phyloP scores from a whole-genome alignment of 306 rosid species.

The Heteromeles arbutifolia region DNA sequence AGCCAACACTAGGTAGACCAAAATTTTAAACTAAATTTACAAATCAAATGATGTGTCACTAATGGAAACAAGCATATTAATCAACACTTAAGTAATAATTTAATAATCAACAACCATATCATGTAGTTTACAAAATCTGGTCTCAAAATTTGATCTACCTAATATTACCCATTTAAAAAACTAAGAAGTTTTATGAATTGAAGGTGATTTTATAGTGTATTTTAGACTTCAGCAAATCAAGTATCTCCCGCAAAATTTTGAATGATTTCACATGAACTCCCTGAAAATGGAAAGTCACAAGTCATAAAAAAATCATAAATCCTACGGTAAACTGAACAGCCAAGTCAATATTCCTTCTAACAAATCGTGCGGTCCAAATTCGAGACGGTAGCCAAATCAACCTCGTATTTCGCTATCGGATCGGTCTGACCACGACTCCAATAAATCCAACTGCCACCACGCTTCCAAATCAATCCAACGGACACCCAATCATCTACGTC shows the following conservation, averaged over 20 bases:
- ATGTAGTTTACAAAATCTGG: too few relatives aligned
- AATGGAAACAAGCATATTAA: too few relatives aligned
- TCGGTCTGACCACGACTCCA: background rate
- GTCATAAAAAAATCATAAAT: background rate
- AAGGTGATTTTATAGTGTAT: too few relatives aligned
- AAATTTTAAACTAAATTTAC: too few relatives aligned
- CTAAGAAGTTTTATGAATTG: background rate
- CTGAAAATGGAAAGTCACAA: too few relatives aligned
- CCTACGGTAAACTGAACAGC: background rate
- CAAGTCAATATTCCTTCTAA: background rate
- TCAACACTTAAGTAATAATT: too few relatives aligned
- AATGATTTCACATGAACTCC: background rate
- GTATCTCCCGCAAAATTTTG: background rate
- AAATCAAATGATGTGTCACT: too few relatives aligned
- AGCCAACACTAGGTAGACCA: too few relatives aligned
- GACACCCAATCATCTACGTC: background rate
- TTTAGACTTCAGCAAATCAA: background rate
- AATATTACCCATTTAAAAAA: too few relatives aligned
- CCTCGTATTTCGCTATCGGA: background rate
- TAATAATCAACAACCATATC: too few relatives aligned
- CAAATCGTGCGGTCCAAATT: background rate
- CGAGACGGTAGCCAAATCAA: background rate
- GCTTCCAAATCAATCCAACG: background rate
- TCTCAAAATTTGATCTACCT: too few relatives aligned
- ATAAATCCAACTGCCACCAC: background rate